Base-by-base conservation (phyloP, 2,329 filamentous ascomycete genomes). In the Pyrenophora graminea region DNA sequence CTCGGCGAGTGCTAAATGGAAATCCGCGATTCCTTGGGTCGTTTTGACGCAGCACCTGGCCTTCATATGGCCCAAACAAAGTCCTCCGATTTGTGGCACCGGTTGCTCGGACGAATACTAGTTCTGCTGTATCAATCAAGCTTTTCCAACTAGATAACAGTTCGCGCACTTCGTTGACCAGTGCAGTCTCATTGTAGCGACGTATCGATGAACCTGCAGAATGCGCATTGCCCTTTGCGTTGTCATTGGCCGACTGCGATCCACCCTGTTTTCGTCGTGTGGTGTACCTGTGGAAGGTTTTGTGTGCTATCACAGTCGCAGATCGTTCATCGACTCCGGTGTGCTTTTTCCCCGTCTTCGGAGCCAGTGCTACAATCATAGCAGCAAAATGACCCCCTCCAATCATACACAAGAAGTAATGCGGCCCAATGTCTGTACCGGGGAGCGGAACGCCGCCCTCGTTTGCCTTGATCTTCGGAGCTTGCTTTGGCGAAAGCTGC, bases 331-430 rank as follows among this genome's bases (percentile, higher is more conserved):
- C 83, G 1, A 88, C 80, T 0, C 89, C 88, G 10, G 83, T 78
- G 3, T 80, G 79, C 45, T 85, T 84, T 69, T 90, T 93, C 32
- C 85, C 83, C 45, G 88, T 79, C 56, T 91, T 89, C 0, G 94
- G 92, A 0, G 90, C 85, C 3, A 97, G 81, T 0, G 91, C 91
- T 9, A 99, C 89, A 9, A 97, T 81, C 92, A 97, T 97, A 43
- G 90, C 94, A 0, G 94, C 94, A 69, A 99, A 99, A 71, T 99
- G 94, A 0, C 94, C 94, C 53, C 94, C 94, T 19, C 94, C 94
- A 43, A 99, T 96, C 94, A 99, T 99, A 74, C 92, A 97, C 40
- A 99, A 82, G 69, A 99, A 97, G 42, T 96, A 85, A 69, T 97
- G 92, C 2, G 91, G 90, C 6, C 87, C 86, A 19, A 85, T 84